Conservation (phyloP, 2,329 filamentous ascomycete species). For the Aspergillus sp. region DNA sequence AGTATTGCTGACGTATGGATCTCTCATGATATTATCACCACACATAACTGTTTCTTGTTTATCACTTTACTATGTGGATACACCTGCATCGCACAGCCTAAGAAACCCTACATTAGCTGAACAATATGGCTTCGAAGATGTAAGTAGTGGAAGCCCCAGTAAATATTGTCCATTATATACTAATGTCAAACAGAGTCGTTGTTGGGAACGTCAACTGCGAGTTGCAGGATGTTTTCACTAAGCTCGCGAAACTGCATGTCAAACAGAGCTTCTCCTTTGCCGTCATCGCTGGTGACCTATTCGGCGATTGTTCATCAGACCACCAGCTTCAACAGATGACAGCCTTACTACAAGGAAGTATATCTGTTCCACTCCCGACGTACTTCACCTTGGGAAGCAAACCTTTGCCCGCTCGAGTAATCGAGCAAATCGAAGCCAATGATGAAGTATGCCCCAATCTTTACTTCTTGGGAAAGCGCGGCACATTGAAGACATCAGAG, state of each 20-base stretch:
- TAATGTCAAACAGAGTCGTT: constrained; percentile 56
- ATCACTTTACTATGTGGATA: constrained; percentile 3
- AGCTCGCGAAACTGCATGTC: constrained; percentile 74
- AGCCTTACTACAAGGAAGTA: constrained; percentile 69
- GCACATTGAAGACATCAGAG: constrained; percentile 83
- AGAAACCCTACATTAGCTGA: constrained; percentile 5
- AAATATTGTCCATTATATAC: background rate
- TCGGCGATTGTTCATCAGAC: constrained; percentile 53
- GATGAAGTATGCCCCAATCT: constrained; percentile 85
- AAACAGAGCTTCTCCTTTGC: constrained; percentile 90
- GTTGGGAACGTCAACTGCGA: constrained; percentile 81
- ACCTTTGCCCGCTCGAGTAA: constrained; percentile 68
- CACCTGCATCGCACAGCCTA: constrained; percentile 13
- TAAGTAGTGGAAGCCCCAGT: constrained; percentile 36
- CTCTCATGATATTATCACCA: background rate
- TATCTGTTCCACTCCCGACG: constrained; percentile 74
- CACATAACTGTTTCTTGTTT: background rate
- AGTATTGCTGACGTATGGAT: background rate
- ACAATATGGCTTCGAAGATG: constrained; percentile 58
- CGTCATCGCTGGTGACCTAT: constrained; percentile 81
- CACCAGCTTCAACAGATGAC: constrained; percentile 60
- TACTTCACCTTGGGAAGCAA: constrained; percentile 84
- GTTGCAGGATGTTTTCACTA: constrained; percentile 72
- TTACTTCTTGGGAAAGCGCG: constrained; percentile 83
- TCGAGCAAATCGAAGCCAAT: constrained; percentile 71